A percentile compares a stretch with the other conserved stretches of the same genome.
Conservation (phyloP, 1,139 yeast genomes). For the Magnusiomyces suaveolens region DNA sequence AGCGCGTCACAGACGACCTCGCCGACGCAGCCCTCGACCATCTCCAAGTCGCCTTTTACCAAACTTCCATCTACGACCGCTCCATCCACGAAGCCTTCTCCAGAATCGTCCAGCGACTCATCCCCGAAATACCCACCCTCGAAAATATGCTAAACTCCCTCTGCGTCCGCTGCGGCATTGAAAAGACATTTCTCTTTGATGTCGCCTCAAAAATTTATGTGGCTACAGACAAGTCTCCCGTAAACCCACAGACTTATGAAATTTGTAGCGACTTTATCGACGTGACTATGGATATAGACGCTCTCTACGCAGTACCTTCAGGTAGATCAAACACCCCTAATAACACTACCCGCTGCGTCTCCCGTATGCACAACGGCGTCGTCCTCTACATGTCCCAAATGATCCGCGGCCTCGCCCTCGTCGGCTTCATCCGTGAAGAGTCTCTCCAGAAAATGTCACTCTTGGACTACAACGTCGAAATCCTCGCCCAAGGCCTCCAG, state of each 20-base stretch:
- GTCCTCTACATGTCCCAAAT: slow-evolving; percentile 76
- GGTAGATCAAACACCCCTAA: background rate
- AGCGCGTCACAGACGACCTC: slow-evolving; percentile 86
- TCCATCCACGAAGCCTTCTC: slow-evolving; percentile 94
- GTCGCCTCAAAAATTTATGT: slow-evolving; percentile 89
- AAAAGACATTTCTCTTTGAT: slow-evolving; percentile 86
- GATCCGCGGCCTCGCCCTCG: slow-evolving; percentile 87
- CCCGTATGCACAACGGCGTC: slow-evolving; percentile 73
- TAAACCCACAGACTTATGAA: slow-evolving; percentile 89
- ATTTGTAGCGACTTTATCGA: slow-evolving; percentile 96
- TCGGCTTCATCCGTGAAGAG: slow-evolving; percentile 68
- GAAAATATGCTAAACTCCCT: slow-evolving; percentile 83
- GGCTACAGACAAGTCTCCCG: slow-evolving; percentile 93
- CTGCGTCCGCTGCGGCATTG: slow-evolving; percentile 83
- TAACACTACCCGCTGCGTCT: slow-evolving; percentile 43
- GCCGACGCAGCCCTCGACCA: slow-evolving; percentile 84
- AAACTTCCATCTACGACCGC: slow-evolving; percentile 91
- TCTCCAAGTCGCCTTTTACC: slow-evolving; percentile 80
- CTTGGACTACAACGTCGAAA: slow-evolving; percentile 79
- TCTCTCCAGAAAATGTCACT: slow-evolving; percentile 46
- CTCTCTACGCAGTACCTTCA: slow-evolving; percentile 23
- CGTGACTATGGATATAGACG: slow-evolving; percentile 77
- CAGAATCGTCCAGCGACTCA: slow-evolving; percentile 80
- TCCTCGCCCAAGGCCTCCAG: slow-evolving; percentile 69
- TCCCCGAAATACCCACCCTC: slow-evolving; percentile 78